Evolutionary conservation across 805 yeast species (phyloP).

Genomic region (Candida khao-thaluensis): DNA sequence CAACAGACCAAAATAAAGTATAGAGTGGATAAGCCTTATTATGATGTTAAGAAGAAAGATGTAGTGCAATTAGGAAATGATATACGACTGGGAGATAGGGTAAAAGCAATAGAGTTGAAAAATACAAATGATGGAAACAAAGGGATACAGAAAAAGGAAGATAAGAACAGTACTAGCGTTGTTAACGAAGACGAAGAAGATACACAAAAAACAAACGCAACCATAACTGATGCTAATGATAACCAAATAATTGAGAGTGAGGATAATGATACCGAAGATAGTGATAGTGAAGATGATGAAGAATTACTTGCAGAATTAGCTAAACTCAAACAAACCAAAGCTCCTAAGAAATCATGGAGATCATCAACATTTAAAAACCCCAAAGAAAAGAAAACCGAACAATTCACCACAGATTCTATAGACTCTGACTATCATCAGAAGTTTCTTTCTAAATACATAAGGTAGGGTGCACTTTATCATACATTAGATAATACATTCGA

Average conservation of each 20-base stretch:
- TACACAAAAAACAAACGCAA: no score
- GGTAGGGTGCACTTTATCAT: constrained; percentile 15
- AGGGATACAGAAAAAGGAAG: not conserved
- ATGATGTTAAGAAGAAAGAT: constrained; percentile 12
- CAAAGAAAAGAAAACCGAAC: constrained; percentile 6
- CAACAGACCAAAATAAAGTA: constrained; percentile 34
- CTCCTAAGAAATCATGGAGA: constrained; percentile 31
- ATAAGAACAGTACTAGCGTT: not conserved
- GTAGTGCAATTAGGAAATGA: constrained; percentile 23
- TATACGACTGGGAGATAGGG: constrained; percentile 5
- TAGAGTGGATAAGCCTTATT: constrained; percentile 24
- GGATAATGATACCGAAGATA: not conserved
- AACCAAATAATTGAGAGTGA: not conserved
- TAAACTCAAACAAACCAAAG: constrained; percentile 18
- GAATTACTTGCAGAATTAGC: constrained; percentile 21
- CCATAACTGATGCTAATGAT: constrained; percentile 4
- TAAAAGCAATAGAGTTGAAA: not conserved
- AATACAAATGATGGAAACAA: constrained; percentile 3
- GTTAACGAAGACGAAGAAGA: not conserved
- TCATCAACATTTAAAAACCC: constrained; percentile 19
- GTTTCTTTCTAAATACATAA: constrained; percentile 34
- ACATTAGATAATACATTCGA: constrained; percentile 4
- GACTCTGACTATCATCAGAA: constrained; percentile 35
- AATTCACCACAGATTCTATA: constrained; percentile 33
- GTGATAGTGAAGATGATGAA: constrained; percentile 18